Evolutionary conservation across 225 moss, liverwort and hornwort species (phyloP).

Genomic region (Climacium dendroides): DNA sequence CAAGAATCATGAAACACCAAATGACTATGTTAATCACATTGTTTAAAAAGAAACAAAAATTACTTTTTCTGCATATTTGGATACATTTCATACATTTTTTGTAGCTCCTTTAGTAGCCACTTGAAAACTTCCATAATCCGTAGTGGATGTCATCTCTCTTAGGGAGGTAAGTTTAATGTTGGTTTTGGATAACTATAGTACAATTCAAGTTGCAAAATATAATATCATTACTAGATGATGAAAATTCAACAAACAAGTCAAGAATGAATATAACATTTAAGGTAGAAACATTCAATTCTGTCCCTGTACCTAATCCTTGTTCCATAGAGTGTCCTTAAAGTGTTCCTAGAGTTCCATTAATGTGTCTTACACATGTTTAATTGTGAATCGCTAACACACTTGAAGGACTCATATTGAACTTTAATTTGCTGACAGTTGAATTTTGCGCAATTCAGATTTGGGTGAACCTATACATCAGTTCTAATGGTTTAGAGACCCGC

Average conservation of each 20-base stretch:
- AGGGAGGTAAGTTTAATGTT: not conserved
- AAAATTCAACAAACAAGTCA: not conserved
- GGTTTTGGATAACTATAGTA: not conserved
- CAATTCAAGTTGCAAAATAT: not conserved
- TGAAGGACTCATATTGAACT: too few relatives aligned
- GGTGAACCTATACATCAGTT: too few relatives aligned
- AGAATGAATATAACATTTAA: too few relatives aligned
- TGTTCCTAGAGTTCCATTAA: too few relatives aligned
- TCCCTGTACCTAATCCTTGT: too few relatives aligned
- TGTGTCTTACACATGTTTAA: too few relatives aligned
- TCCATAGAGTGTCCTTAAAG: too few relatives aligned
- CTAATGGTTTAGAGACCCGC: too few relatives aligned
- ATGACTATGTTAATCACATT: fast-evolving
- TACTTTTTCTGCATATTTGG: not conserved
- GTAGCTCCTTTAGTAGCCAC: fast-evolving
- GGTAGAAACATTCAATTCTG: too few relatives aligned
- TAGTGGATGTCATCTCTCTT: fast-evolving
- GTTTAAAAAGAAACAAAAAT: not conserved
- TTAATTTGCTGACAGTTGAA: too few relatives aligned
- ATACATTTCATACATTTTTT: not conserved
- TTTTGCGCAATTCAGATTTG: too few relatives aligned
- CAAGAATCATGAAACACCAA: not conserved
- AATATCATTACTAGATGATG: not conserved
- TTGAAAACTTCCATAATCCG: not conserved
- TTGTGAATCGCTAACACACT: too few relatives aligned